These are phyloP conservation scores for Allium sativum DNA, from an alignment of 106 monocot genomes.

Conservation along the genomic window DNA sequence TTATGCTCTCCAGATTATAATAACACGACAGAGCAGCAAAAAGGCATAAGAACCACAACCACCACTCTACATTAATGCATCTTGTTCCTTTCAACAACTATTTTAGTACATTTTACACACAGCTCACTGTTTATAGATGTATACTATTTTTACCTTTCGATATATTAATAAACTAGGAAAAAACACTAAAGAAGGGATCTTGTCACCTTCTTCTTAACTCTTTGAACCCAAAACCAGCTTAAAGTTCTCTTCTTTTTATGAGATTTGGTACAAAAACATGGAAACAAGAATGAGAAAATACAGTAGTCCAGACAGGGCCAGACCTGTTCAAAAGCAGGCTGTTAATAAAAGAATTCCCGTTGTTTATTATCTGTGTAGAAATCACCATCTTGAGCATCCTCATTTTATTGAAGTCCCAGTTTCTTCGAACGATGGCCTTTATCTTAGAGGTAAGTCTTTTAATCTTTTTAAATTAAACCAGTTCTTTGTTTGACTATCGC, in stretches of 20 bases:
- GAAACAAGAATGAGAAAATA: conserved; percentile 24
- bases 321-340: background rate
- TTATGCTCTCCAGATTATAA: too few species aligned
- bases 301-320: conserved; percentile 33
- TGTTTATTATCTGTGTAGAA: conserved; percentile 49
- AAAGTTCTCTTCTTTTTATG: background rate
- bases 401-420: conserved; percentile 60
- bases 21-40: too few species aligned
- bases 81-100: background rate
- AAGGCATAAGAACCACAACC: too few species aligned
- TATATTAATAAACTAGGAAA: too few species aligned
- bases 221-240: background rate
- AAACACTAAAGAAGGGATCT: background rate
- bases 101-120: background rate
- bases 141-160: too few species aligned
- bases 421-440: conserved; percentile 48
- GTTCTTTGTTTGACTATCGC: background rate
- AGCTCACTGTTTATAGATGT: background rate
- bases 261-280: conserved; percentile 1
- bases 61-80: too few species aligned
- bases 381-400: conserved; percentile 59
- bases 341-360: conserved; percentile 33
- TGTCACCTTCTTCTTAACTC: background rate
- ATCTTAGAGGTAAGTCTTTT: conserved; percentile 42
- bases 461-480: background rate